Evolutionary conservation across 1,284 basidiomycete genomes (phyloP), one percentile per base, ranked within the genome.

Genomic region (Pseudozyma flocculosa): DNA sequence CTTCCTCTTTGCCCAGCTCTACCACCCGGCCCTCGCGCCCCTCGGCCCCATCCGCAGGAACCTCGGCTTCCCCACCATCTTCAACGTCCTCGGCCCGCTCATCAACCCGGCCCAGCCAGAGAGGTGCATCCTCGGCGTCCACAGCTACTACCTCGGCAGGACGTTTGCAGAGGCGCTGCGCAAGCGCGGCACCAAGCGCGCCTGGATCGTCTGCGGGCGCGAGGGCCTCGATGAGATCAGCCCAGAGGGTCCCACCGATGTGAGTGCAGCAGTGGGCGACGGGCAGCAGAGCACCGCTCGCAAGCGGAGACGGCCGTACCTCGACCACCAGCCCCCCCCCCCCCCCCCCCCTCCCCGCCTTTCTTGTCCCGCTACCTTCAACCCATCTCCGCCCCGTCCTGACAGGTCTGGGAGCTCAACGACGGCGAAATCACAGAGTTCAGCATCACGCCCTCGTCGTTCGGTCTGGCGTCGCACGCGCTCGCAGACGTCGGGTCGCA

Each of bases 141-240:
- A 92, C 14, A 87, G 88, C 59, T 85, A 82, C 47, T 86, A 87
- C 62, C 84, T 98, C n/a, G 94, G 93, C 0, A 78, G 82, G 8
- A 86, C 89, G 0, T 97, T 95, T 75, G 92, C 89, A 0, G 82
- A 86, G 58, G 88, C 89, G 1, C 80, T 96, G 39, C 69, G 73
- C 32, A 75, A 81, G 39, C 61, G 81, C 13, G 80, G 88, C 17
- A 88, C 92, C 13, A 81, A 87, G 69, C 85, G 88, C 23, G 93
- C 92, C 7, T 82, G 95, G 68, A 92, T 98, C 34, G 94, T 97
- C 0, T 97, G 93, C 70, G 94, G 94, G 1, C 85, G 85, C 43
- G 95, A 98, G 78, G 86, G 86, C 1, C 83, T 98, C 40, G 94
- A 97, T 78, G 94, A 98, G 82, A 91, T 98, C 74, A 90, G 88